Evolutionary conservation across 768 basidiomycete genomes (phyloP).

Genomic region (Tulasnella sp.): DNA sequence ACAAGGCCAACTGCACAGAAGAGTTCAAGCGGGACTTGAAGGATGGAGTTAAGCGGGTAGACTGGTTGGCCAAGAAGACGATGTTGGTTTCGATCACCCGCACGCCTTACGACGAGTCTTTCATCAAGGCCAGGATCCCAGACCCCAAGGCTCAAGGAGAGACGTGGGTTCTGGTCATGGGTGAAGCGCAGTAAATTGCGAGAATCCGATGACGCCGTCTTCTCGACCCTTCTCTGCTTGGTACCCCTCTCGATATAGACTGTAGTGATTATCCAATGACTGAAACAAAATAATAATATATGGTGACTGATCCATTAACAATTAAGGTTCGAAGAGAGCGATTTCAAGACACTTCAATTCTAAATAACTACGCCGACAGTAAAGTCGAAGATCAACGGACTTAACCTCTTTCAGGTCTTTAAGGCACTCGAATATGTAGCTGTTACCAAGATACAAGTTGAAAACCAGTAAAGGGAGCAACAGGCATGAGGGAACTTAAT

Average conservation of each 20-base stretch:
- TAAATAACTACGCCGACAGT: background rate
- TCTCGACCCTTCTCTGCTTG: background rate
- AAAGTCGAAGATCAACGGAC: background rate
- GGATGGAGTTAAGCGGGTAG: slow-evolving; percentile 31
- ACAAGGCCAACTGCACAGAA: slow-evolving; percentile 22
- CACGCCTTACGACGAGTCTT: slow-evolving; percentile 23
- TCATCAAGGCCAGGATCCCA: slow-evolving; percentile 28
- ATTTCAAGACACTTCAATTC: background rate
- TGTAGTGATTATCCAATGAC: background rate
- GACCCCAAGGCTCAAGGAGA: slow-evolving; percentile 31
- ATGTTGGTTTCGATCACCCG: slow-evolving; percentile 28
- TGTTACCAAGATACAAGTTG: background rate
- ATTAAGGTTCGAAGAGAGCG: background rate
- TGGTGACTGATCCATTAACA: background rate
- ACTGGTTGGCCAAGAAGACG: slow-evolving; percentile 33
- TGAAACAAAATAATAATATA: background rate
- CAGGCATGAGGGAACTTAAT: background rate
- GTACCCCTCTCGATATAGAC: background rate
- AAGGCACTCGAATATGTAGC: background rate
- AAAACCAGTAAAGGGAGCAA: background rate
- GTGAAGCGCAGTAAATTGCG: background rate
- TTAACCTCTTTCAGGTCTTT: background rate
- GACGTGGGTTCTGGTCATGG: slow-evolving; percentile 29
- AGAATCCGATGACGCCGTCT: background rate
- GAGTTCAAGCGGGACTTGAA: slow-evolving; percentile 24